Percentiles rank a stretch among this genome's conserved stretches.
Evolutionary conservation across 495 filamentous ascomycete genomes (phyloP).

Genomic region (Aeminium ludgeri): DNA sequence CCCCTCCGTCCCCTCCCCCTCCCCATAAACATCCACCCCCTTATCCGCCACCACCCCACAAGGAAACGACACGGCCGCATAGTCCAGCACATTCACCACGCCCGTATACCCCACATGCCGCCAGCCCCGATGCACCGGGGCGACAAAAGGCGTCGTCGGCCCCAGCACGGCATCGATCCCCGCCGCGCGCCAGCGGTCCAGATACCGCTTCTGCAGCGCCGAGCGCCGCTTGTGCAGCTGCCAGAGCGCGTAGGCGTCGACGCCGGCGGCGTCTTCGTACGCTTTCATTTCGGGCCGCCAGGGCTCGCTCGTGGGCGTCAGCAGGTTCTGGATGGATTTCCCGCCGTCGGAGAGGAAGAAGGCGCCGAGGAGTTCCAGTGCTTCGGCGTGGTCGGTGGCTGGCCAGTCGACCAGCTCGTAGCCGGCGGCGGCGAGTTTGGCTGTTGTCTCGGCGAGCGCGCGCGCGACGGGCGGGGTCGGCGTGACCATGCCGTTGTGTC

Average conservation of each 20-base stretch:
- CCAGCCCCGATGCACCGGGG: conserved; percentile 18
- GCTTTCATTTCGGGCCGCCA: conserved; percentile 26
- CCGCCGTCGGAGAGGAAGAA: conserved; percentile 27
- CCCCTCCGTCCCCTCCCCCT: conserved; percentile 4
- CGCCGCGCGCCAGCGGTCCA: conserved; percentile 21
- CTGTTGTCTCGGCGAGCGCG: conserved; percentile 37
- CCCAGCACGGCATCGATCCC: conserved; percentile 23
- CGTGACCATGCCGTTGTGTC: conserved; percentile 50
- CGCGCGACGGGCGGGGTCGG: conserved; percentile 54
- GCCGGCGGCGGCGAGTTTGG: conserved; percentile 33
- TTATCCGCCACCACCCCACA: conserved; percentile 17
- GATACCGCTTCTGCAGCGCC: conserved; percentile 19
- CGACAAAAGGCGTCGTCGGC: conserved; percentile 22
- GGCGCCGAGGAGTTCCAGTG: conserved; percentile 13
- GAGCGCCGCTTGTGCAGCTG: conserved; percentile 23
- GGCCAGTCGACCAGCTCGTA: conserved; percentile 51
- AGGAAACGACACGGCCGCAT: conserved; percentile 21
- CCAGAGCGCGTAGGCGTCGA: conserved; percentile 23
- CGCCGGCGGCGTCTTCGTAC: conserved; percentile 18
- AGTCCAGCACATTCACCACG: conserved; percentile 24
- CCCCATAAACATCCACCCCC: conserved; percentile 14
- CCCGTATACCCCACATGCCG: conserved; percentile 23
- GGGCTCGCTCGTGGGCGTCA: conserved; percentile 20
- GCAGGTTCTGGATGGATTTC: conserved; percentile 17
- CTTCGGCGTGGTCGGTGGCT: conserved; percentile 29